A percentile compares a stretch with the other conserved stretches of the same genome.
These are phyloP conservation scores for Kodamaea derodonti DNA, from an alignment of 1,139 yeast species.

Conservation along the genomic window DNA sequence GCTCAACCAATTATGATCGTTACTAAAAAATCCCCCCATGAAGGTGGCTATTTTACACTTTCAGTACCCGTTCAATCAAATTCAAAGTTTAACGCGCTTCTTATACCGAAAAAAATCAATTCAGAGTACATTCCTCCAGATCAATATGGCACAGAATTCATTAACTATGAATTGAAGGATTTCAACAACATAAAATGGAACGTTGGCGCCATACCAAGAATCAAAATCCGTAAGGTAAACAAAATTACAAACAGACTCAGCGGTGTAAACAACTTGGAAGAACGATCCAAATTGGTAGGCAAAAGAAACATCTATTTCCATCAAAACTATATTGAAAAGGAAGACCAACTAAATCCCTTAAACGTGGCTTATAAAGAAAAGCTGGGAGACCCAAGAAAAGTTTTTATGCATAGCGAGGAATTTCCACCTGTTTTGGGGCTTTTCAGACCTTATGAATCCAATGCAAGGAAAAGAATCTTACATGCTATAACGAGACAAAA, in stretches of 20 bases:
- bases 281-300: slow-evolving; percentile 15
- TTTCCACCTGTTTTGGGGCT: slow-evolving; percentile 45
- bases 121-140: slow-evolving; percentile 18
- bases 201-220: slow-evolving; percentile 46
- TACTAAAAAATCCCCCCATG: slow-evolving; percentile 22
- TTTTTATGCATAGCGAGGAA: slow-evolving; percentile 26
- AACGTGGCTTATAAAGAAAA: slow-evolving; percentile 20
- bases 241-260: slow-evolving; percentile 8
- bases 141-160: slow-evolving; percentile 10
- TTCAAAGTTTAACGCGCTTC: slow-evolving; percentile 21
- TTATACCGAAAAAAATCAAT: slow-evolving; percentile 25
- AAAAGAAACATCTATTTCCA: slow-evolving; percentile 21
- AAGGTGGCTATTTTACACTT: slow-evolving; percentile 32
- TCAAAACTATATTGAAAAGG: slow-evolving; percentile 16
- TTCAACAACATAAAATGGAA: slow-evolving; percentile 31
- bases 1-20: slow-evolving; percentile 29
- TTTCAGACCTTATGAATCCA: slow-evolving; percentile 52
- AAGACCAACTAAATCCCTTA: slow-evolving; percentile 14
- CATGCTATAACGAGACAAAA: slow-evolving; percentile 16
- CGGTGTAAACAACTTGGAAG: slow-evolving; percentile 6
- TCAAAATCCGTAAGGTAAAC: slow-evolving; percentile 15
- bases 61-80: slow-evolving; percentile 13
- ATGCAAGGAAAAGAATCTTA: slow-evolving; percentile 39
- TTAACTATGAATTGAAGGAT: slow-evolving; percentile 32
- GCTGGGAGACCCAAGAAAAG: slow-evolving; percentile 22